These are phyloP conservation scores for Xerocomellus amylosporus DNA, from an alignment of 768 basidiomycete genomes.

Conservation along the genomic window DNA sequence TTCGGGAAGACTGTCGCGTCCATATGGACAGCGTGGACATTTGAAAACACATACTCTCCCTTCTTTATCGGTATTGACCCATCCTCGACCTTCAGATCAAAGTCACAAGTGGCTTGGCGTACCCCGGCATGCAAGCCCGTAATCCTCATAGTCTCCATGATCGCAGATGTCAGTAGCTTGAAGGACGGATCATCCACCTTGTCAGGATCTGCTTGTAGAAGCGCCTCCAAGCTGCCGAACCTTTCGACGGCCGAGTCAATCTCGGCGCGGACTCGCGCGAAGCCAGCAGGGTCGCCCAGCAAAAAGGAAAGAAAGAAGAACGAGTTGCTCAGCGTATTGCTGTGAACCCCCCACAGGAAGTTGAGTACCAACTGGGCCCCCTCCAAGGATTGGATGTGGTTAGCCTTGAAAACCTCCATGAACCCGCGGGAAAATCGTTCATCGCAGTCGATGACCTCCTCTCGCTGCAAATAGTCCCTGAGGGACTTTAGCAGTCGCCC, in stretches of 20 bases:
- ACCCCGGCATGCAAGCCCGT: constrained; percentile 14
- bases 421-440: constrained; percentile 10
- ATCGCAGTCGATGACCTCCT: constrained; percentile 1
- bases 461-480: constrained; percentile 12
- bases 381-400: constrained; percentile 15
- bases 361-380: constrained; percentile 19
- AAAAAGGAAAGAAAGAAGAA: constrained; percentile 29
- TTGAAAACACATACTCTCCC: constrained; percentile 20
- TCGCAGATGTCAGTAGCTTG: constrained; percentile 20
- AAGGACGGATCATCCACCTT: constrained; percentile 19
- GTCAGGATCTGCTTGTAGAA: constrained; percentile 11
- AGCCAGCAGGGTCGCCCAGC: constrained; percentile 41
- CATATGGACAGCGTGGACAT: constrained; percentile 20
- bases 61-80: constrained; percentile 15
- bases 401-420: constrained; percentile 16
- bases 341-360: constrained; percentile 23
- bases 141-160: constrained; percentile 29
- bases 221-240: constrained; percentile 9
- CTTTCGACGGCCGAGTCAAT: constrained; percentile 34
- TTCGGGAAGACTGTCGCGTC: constrained; percentile 11
- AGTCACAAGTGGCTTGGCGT: constrained; percentile 17
- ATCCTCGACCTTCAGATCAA: constrained; percentile 12
- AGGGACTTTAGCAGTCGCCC: constrained; percentile 9
- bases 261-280: constrained; percentile 46
- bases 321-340: constrained; percentile 19